Base-by-base conservation (phyloP, 345 rosid genomes). In the Ricinus communis region DNA sequence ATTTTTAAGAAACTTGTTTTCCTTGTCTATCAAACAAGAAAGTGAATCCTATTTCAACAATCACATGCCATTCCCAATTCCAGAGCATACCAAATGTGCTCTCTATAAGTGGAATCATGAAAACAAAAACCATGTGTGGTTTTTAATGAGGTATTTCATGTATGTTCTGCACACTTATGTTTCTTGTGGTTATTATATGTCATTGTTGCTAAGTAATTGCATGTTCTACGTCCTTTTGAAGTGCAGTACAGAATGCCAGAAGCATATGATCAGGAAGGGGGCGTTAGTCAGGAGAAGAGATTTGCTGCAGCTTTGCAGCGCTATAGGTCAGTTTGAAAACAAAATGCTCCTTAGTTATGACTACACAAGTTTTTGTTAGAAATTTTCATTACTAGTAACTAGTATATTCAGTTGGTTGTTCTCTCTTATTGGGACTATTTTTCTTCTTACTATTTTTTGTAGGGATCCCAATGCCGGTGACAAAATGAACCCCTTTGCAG, bases 401-500 rank as follows among this genome's bases (percentile, higher is more conserved):
- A 36, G 22, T 18, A 25, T 71, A 21, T 27, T 38, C 22, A 47
- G 38, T n/a, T 50, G 21, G n/a, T 50, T 36, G 54, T 30, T 50
- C 64, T 30, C 12, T 24, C 51, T 54, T 27, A 56, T 54, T 45
- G 28, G 43, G 54, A 27, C 59, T 71, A 15, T 55, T 41, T 71
- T 28, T 55, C 61, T 49, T 30, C 61, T 49, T 30, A 47, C 65
- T 73, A 10, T 50, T 47, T 57, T 24, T 54, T 74, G 22, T 72
- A 93, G 96, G 80, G 96, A 89, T 75, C 25, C 84, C 46, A 74
- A 78, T 74, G 84, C 93, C 71, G 80, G 85, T 41, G 97, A 92
- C 15, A 95, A 92, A 80, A 94, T 92, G 99, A 88, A 94, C 82
- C 99, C 99, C 38, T 92, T 91, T 82, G 97, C 92, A 8, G 99